phyloP scores from a whole-genome alignment of 768 basidiomycete genomes.

The Pulveroboletus ravenelii region DNA sequence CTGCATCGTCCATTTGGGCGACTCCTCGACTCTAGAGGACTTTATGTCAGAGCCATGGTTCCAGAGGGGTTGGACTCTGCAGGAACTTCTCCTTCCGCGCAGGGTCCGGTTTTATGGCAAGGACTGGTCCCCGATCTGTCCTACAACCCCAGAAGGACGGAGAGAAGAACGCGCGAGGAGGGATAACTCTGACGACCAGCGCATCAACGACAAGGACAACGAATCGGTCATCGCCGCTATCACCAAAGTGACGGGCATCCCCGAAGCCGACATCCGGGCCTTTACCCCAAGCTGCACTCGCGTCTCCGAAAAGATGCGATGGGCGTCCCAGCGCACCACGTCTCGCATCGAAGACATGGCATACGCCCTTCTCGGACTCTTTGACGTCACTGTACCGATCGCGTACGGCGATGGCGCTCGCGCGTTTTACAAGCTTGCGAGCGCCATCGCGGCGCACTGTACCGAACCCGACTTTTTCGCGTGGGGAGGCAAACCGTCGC shows the following conservation, averaged over 20 bases:
- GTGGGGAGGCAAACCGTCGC: conserved; percentile 20
- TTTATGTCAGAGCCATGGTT: conserved; percentile 23
- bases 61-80: conserved; percentile 20
- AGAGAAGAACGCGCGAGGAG: conserved; percentile 10
- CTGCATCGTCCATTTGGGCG: conserved; percentile 22
- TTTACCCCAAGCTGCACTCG: conserved; percentile 18
- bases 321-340: conserved; percentile 21
- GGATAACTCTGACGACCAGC: conserved; percentile 12
- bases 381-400: conserved; percentile 20
- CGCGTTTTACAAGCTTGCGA: conserved; percentile 20
- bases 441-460: conserved; percentile 12
- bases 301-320: conserved; percentile 23
- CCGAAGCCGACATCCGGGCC: conserved; percentile 17
- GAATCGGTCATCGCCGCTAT: conserved; percentile 13
- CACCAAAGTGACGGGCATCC: conserved; percentile 18
- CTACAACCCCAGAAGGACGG: conserved; percentile 10
- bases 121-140: conserved; percentile 22
- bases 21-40: conserved; percentile 21
- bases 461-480: conserved; percentile 22
- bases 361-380: conserved; percentile 22
- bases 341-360: conserved; percentile 23
- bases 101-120: conserved; percentile 24
- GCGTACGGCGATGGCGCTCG: conserved; percentile 23
- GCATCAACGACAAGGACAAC: conserved; percentile 23
- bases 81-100: conserved; percentile 21